Evolutionary conservation across 345 rosid species (phyloP).

Genomic region (Anacardium occidentale): DNA sequence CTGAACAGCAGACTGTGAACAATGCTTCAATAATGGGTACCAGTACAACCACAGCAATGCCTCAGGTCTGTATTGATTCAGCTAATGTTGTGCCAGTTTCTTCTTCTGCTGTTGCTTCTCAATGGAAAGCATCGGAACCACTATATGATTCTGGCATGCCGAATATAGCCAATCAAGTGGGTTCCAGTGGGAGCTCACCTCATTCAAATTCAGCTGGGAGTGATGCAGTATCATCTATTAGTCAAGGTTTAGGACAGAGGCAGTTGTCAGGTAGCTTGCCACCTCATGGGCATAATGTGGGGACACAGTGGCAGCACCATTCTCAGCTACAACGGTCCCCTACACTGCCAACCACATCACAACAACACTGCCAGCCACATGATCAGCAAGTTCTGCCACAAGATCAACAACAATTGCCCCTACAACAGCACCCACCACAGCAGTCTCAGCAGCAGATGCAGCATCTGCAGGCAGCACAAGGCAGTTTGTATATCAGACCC

Average conservation of each 20-base stretch:
- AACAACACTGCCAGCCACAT: constrained; percentile 47
- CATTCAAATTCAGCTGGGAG: constrained; percentile 43
- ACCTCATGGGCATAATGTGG: constrained; percentile 42
- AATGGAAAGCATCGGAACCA: constrained; percentile 63
- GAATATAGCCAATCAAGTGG: constrained; percentile 43
- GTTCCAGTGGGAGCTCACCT: constrained; percentile 44
- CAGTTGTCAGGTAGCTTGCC: constrained; percentile 57
- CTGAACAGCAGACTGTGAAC: constrained; percentile 45
- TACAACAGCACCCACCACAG: constrained; percentile 36
- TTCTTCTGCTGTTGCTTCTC: constrained; percentile 43
- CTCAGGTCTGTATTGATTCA: constrained; percentile 50
- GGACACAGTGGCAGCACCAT: constrained; percentile 51
- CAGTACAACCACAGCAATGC: constrained; percentile 32
- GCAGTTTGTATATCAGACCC: constrained; percentile 55
- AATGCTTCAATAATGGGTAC: constrained; percentile 39
- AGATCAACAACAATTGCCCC: constrained; percentile 36
- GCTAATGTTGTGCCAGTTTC: constrained; percentile 37
- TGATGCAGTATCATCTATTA: constrained; percentile 48
- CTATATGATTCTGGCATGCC: constrained; percentile 38
- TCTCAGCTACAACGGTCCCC: constrained; percentile 45
- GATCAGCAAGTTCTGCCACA: constrained; percentile 43
- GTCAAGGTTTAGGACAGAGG: constrained; percentile 58
- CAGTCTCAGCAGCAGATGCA: constrained; percentile 58
- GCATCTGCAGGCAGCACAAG: constrained; percentile 62
- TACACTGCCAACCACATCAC: constrained; percentile 39